phyloP scores from a whole-genome alignment of 2,329 filamentous ascomycete species.

The Monascus ruber region DNA sequence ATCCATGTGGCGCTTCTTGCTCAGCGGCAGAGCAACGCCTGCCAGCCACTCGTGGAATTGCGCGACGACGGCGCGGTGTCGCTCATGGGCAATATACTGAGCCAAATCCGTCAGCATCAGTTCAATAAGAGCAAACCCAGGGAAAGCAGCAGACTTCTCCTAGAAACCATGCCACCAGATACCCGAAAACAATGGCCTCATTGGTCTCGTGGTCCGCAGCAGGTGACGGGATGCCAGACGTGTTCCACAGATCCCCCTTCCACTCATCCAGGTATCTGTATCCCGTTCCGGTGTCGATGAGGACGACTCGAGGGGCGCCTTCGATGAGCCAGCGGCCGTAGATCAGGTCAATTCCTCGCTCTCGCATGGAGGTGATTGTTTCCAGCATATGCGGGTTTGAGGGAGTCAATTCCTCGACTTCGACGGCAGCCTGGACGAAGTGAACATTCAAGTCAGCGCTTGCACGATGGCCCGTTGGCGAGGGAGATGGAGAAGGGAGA shows the following conservation, averaged over 20 bases:
- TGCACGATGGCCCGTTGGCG: conserved; percentile 6
- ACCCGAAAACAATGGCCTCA: conserved; percentile 94
- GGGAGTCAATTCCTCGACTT: conserved; percentile 87
- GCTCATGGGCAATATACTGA: conserved; percentile 89
- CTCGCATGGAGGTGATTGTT: conserved; percentile 86
- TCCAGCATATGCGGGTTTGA: conserved; percentile 65
- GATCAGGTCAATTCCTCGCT: conserved; percentile 77
- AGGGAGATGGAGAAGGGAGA: conserved; percentile 6
- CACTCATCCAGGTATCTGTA: conserved; percentile 90
- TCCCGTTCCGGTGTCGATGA: conserved; percentile 90
- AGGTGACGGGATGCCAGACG: conserved; percentile 85
- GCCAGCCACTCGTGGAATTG: conserved; percentile 99
- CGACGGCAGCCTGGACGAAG: conserved; percentile 66
- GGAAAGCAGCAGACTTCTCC: conserved; percentile 59
- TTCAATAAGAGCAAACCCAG: too few species aligned
- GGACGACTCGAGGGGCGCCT: conserved; percentile 80
- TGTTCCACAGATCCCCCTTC: conserved; percentile 93
- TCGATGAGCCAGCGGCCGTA: conserved; percentile 98
- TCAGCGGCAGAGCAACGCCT: conserved; percentile 81
- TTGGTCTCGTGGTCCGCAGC: conserved; percentile 90
- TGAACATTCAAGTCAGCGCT: neutral
- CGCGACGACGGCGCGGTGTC: conserved; percentile 81
- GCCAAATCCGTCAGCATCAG: neutral
- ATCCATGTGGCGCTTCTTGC: conserved; percentile 89
- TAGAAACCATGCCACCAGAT: conserved; percentile 93